Base-by-base conservation (phyloP, 208 protist genomes). In the Wallacemonas sp. region DNA sequence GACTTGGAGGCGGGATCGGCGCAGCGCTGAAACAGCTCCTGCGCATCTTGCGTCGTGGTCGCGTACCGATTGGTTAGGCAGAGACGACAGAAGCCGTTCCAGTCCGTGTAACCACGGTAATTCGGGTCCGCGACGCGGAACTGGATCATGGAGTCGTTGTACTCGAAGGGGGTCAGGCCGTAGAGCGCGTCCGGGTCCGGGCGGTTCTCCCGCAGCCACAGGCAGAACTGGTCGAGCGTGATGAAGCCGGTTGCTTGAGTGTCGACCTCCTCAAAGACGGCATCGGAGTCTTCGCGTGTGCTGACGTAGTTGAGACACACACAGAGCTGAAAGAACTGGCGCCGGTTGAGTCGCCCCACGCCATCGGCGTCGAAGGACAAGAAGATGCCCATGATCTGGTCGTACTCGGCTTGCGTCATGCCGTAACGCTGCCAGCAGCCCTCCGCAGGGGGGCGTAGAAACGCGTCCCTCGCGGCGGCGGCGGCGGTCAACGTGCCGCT, bases 381-480 rank as follows among this genome's bases (percentile, higher is more conserved):
- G 44, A 86, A 86, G 34, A 80, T 65, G n/a, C 63, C 48, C 70
- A 82, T 71, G 27, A 82, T 41, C n/a, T 86, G 76, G 32, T 86
- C 75, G 56, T 82, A 86, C 61, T 81, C 80, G 17, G 47, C 52
- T 46, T 80, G 74, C 4, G 67, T 52, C n/a, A 86, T 55, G 41
- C 61, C 61, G 46, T 78, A 80, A 44, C 65, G n/a, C 27, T 36
- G 19, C 79, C 79, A 85, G 1, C 60, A 58, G 17, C 36, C 48
- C 8, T 64, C 52, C 2, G 34, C 0, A 19, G 38, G 48, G 1
- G 63, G 24, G 9, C 56, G 26, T 12, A 48, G n/a, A n/a, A n/a
- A n/a, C n/a, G n/a, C n/a, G n/a, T n/a, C n/a, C n/a, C n/a, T n/a
- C n/a, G 34, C 19, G 47, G 23, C 38, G 57, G 47, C 24, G 57